Evolutionary conservation across 345 rosid species (phyloP), one percentile per base, ranked within the genome.

Genomic region (Acer negundo): DNA sequence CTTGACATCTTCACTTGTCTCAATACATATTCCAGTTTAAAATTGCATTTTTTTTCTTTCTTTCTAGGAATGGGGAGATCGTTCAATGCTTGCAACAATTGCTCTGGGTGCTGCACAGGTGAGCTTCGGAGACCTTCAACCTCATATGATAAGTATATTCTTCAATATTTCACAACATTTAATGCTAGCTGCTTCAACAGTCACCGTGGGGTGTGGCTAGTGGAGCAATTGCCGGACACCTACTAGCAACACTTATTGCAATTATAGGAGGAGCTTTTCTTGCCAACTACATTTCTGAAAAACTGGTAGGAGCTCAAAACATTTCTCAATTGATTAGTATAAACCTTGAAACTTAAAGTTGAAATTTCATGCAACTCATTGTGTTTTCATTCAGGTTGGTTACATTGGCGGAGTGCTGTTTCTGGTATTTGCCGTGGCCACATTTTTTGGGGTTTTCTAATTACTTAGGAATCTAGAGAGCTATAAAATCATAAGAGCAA

Each of bases 91-190:
- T 59, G 99, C 98, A 35, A 96, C 99, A 56, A 92, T 96, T 61
- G 99, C 99, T 44, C 99, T 96, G 2, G 98, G 92, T 65, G 99
- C 98, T 31, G 97, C 97, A 31, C 98, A 95, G 99, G 98, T 90
- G 69, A 40, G 31, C 69, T 65, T 72, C 55, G 23, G 68, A 24
- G 47, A 56, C 59, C 70, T 63, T 42, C 42, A n/a, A 62, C 71
- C n/a, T n/a, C 6, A 17, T 20, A 24, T 74, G 44, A 53, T 38
- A 20, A 19, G 9, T 28, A 4, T 7, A 10, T 47, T 26, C 31
- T 78, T 38, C 63, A 23, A 2, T 19, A 40, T 17, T 44, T 46
- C 65, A 67, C 24, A 49, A 17, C 22, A 59, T 22, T 9, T 59
- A 19, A 40, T 62, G 69, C 63, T 42, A 47, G 56, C 56, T 4